Conservation (phyloP, 768 basidiomycete species). For the Boletus subcaerulescens region DNA sequence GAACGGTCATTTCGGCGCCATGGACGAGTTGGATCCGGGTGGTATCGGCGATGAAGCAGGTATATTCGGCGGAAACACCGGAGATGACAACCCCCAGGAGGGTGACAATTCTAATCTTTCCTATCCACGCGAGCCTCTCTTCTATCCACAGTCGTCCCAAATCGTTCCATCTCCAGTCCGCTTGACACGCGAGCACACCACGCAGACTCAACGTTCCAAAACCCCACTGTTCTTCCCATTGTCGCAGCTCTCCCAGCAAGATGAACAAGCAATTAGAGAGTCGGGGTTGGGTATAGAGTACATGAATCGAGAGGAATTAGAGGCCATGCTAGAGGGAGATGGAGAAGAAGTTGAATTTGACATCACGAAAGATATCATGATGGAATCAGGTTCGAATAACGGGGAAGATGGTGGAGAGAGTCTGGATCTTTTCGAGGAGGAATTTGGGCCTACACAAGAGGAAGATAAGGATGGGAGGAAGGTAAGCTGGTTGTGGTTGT, state of each 20-base stretch:
- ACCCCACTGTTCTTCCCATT: conserved; percentile 42
- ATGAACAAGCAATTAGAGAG: conserved; percentile 49
- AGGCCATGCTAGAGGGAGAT: conserved; percentile 39
- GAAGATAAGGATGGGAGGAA: conserved; percentile 21
- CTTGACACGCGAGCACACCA: not conserved
- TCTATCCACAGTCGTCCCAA: conserved; percentile 27
- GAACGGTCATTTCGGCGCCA: conserved; percentile 13
- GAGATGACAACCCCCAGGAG: conserved; percentile 1
- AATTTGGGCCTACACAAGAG: conserved; percentile 33
- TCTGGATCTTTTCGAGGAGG: conserved; percentile 32
- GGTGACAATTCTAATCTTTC: not conserved
- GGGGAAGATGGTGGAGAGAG: conserved; percentile 18
- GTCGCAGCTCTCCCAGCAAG: conserved; percentile 61
- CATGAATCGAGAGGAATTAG: conserved; percentile 62
- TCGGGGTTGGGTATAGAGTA: conserved; percentile 67
- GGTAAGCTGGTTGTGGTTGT: conserved; percentile 13
- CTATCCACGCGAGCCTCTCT: conserved; percentile 16
- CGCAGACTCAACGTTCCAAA: conserved; percentile 8
- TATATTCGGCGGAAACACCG: not conserved
- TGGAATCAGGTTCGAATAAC: not conserved
- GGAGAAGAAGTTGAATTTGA: conserved; percentile 33
- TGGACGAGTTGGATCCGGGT: conserved; percentile 7
- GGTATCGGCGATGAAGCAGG: not conserved
- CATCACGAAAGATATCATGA: conserved; percentile 1
- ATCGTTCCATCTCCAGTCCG: conserved; percentile 5